Base-by-base conservation (phyloP, 345 rosid genomes). In the Conringia planisiliqua region DNA sequence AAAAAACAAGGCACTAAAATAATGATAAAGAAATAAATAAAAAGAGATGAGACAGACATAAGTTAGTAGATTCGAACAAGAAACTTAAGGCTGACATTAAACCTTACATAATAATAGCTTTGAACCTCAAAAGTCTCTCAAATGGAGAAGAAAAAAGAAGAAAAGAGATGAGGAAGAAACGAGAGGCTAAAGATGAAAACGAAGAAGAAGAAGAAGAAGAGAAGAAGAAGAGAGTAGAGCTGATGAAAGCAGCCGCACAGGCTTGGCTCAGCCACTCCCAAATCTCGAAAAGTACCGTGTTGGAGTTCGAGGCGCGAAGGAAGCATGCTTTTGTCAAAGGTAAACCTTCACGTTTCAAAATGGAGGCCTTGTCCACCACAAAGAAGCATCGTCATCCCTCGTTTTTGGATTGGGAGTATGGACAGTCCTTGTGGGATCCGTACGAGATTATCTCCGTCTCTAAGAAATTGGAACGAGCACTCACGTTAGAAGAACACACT, bases 161-260 rank as follows among this genome's bases (percentile, higher is more conserved):
- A 46, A 32, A 58, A 58, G n/a, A 66, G 57, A 58, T 44, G 70
- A 38, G 50, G 63, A 71, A 68, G 42, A 70, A 79, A 79, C 85
- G 82, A 76, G 89, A 82, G 72, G 80, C 76, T 79, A 46, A 83
- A 72, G 80, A 36, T 57, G 80, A 56, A 30, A 68, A 78, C 43
- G 68, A 33, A 62, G 76, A 72, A 71, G 24, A 22, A 22, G 24
- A 22, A 22, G 82, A 78, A 5, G 80, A 79, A n/a, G 68, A 75
- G 35, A 18, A 63, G 32, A 29, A 51, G 24, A 76, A 75, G 14
- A 81, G 84, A 16, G 70, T 85, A 18, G 92, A 95, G 79, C 74
- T 95, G 77, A 86, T 83, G 80, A 92, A 90, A 76, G 92, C 96
- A 0, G 97, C 83, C 26, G 99, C 97, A 2, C 99, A 92, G 36